phyloP scores from a whole-genome alignment of 2,329 filamentous ascomycete genomes.

The Microsporum ferrugineum region DNA sequence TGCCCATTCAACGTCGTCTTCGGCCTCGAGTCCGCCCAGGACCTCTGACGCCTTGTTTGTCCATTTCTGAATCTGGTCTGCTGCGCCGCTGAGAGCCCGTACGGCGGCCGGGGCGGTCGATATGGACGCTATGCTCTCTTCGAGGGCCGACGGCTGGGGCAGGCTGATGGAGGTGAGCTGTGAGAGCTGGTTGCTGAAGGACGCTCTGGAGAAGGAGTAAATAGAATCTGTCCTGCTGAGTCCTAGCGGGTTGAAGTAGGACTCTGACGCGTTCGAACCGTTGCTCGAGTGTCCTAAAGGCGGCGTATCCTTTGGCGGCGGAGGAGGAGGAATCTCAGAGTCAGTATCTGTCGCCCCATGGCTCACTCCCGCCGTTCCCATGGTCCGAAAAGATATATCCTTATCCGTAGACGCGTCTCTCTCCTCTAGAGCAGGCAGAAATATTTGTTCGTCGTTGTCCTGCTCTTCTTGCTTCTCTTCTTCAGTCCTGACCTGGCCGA shows the following conservation, averaged over 20 bases:
- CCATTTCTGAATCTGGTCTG: constrained; percentile 88
- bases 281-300: constrained; percentile 13
- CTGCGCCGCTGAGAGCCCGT: constrained; percentile 70
- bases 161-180: constrained; percentile 84
- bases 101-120: constrained; percentile 75
- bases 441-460: background rate
- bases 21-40: constrained; percentile 75
- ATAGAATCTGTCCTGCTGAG: constrained; percentile 67
- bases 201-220: constrained; percentile 82
- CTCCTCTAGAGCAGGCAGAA: constrained; percentile 9
- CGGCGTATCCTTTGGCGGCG: constrained; percentile 29
- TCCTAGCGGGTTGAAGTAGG: constrained; percentile 35
- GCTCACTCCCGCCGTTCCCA: constrained; percentile 11
- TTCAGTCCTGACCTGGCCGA: background rate
- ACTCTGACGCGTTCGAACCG: constrained; percentile 27
- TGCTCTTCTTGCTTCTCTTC: background rate
- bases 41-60: constrained; percentile 86
- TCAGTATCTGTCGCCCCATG: constrained; percentile 23
- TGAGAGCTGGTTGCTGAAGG: constrained; percentile 84
- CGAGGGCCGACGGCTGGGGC: constrained; percentile 72
- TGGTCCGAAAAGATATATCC: constrained; percentile 5
- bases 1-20: constrained; percentile 96
- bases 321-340: constrained; percentile 24
- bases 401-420: background rate
- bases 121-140: constrained; percentile 72